A percentile compares a stretch with the other conserved stretches of the same genome.
Evolutionary conservation across 2,329 filamentous ascomycete species (phyloP).

Genomic region (Neonectria coccinea): DNA sequence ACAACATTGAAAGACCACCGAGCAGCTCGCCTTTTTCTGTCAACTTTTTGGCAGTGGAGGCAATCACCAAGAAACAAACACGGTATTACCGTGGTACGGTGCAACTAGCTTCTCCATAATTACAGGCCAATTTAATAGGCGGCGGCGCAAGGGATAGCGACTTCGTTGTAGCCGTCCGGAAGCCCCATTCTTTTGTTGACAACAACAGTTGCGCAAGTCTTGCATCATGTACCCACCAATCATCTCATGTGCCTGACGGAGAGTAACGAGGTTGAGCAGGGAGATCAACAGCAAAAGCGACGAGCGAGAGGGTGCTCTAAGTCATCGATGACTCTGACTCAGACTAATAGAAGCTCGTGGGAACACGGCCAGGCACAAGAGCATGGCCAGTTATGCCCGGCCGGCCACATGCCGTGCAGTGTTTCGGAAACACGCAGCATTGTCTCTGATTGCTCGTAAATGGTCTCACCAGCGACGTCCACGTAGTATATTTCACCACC

Average conservation of each 20-base stretch:
- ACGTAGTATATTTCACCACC: conserved; percentile 16
- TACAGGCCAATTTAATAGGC: not conserved
- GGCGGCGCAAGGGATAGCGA: conserved; percentile 7
- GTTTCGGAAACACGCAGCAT: conserved; percentile 15
- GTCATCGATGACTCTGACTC: conserved; percentile 29
- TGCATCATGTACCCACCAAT: conserved; percentile 38
- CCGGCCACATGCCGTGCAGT: conserved; percentile 18
- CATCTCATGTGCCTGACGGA: conserved; percentile 25
- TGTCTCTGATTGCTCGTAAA: conserved; percentile 7
- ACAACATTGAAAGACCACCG: conserved; percentile 27
- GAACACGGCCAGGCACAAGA: conserved; percentile 31
- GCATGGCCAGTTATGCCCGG: conserved; percentile 25
- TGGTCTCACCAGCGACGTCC: conserved; percentile 20
- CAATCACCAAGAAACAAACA: conserved; percentile 30
- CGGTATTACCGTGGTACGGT: conserved; percentile 31
- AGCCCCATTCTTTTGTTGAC: conserved; percentile 10
- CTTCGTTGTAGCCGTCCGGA: conserved; percentile 8
- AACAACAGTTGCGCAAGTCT: conserved; percentile 13
- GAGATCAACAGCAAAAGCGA: conserved; percentile 16
- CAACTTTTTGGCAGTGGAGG: conserved; percentile 22
- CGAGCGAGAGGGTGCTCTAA: conserved; percentile 4
- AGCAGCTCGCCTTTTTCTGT: conserved; percentile 36
- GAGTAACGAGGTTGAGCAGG: conserved; percentile 15
- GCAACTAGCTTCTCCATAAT: conserved; percentile 3
- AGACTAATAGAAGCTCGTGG: conserved; percentile 31